Evolutionary conservation across 495 filamentous ascomycete genomes (phyloP), one percentile per base, ranked within the genome.

Genomic region (Podospora bellae-mahoneyi): DNA sequence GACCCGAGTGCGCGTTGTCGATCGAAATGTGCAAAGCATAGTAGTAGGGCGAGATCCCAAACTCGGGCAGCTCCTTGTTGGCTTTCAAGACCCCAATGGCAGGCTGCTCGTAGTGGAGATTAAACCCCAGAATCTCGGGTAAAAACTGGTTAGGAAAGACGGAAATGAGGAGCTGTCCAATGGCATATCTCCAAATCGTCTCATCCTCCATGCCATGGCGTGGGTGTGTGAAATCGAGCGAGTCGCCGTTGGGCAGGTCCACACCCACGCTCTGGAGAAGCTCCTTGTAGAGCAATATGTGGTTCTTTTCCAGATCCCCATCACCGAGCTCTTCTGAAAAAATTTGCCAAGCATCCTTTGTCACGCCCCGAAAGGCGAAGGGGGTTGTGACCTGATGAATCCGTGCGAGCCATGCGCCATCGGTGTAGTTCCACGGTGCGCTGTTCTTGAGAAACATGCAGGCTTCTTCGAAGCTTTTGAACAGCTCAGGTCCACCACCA

Each of bases 61-160:
- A 61, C 65, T 83, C 84, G 48, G 70, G 68, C 26, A 85, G 68
- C 68, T 86, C 84, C 54, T 78, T 74, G 15, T 78, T 69, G 5
- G 78, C 80, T 60, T 74, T 76, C 66, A 84, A 68, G 2, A 80
- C 74, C 26, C 84, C 78, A 59, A 81, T 67, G 6, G 77, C 74
- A 7, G 84, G 62, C n/a, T 69, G 63, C 70, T 86, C 83, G 64
- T 78, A 86, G 19, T 80, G 78, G 76, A 85, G 76, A 68, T 84
- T 86, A 65, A 84, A 84, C 1, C 84, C 82, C 10, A 86, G 72
- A 23, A 85, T 81, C 69, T 85, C 84, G 9, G 83, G 84, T 9
- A 86, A 66, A 65, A 86, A 85, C 48, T 86, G 79, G 54, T 79
- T 53, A 1, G 80, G 80, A 60, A 79, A 85, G 2, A 85, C 69